A percentile compares a stretch with the other conserved stretches of the same genome.
These are phyloP conservation scores for Xylariales sp. DNA, from an alignment of 2,329 filamentous ascomycete species.

Conservation along the genomic window DNA sequence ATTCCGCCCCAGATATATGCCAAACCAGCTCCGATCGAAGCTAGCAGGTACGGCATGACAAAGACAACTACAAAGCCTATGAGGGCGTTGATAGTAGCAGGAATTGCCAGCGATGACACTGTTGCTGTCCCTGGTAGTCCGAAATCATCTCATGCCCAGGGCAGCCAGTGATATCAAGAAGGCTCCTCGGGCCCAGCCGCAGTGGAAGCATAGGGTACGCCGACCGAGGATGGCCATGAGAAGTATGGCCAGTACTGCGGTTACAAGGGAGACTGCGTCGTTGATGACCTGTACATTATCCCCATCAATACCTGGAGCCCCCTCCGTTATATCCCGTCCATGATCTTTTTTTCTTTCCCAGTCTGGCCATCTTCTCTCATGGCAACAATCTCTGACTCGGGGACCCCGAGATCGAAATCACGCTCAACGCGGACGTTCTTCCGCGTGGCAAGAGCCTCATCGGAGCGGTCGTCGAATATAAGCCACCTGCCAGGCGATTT, in stretches of 20 bases:
- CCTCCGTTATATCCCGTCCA: slow-evolving; percentile 8
- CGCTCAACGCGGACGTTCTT: slow-evolving; percentile 1
- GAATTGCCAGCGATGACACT: slow-evolving; percentile 11
- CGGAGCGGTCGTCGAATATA: slow-evolving; percentile 4
- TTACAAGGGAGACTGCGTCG: slow-evolving; percentile 14
- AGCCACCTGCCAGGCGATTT: slow-evolving; percentile 9
- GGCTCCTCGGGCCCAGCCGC: slow-evolving; percentile 12
- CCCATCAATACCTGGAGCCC: background rate
- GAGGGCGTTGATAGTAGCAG: slow-evolving; percentile 17
- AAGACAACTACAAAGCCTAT: slow-evolving; percentile 17
- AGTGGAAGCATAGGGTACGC: slow-evolving; percentile 12
- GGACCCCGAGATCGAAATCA: slow-evolving; percentile 5
- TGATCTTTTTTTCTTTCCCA: slow-evolving; percentile 5
- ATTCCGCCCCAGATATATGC: slow-evolving; percentile 13
- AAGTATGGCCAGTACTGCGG: slow-evolving; percentile 11
- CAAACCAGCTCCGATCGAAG: slow-evolving; percentile 11
- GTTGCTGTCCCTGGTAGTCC: background rate
- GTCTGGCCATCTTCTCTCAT: slow-evolving; percentile 7
- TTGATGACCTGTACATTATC: slow-evolving; percentile 12
- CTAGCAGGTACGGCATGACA: slow-evolving; percentile 15
- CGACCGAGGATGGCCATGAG: slow-evolving; percentile 13
- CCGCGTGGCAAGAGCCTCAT: slow-evolving; percentile 2
- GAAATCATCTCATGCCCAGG: background rate
- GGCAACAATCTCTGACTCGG: slow-evolving; percentile 12
- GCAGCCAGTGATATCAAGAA: slow-evolving; percentile 14